phyloP scores from a whole-genome alignment of 2,329 filamentous ascomycete species.

The Fusarium abutilonis region DNA sequence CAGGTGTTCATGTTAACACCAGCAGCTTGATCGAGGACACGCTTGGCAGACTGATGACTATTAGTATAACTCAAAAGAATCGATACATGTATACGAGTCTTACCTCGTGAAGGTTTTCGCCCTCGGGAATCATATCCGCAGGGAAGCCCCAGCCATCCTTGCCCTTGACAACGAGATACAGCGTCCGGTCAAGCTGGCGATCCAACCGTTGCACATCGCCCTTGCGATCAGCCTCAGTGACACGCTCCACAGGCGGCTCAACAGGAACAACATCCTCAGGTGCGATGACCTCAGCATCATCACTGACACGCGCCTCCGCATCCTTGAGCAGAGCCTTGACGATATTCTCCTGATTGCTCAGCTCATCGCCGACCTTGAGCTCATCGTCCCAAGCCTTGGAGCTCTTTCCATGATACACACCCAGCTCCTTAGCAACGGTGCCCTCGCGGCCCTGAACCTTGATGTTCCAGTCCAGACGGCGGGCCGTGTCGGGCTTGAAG shows the following conservation, averaged over 20 bases:
- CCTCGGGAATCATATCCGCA: constrained; percentile 70
- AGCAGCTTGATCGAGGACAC: constrained; percentile 78
- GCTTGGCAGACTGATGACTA: constrained; percentile 75
- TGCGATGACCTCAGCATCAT: constrained; percentile 68
- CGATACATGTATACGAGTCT: constrained; percentile 35
- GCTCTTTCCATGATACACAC: constrained; percentile 78
- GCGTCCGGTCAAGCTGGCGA: constrained; percentile 78
- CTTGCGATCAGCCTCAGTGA: constrained; percentile 80
- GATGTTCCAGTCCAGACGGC: constrained; percentile 88
- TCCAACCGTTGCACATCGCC: constrained; percentile 83
- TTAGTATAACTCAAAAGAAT: constrained; percentile 3
- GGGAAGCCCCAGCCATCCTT: constrained; percentile 87
- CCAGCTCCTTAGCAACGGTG: constrained; percentile 84
- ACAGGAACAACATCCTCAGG: constrained; percentile 71
- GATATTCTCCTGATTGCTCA: constrained; percentile 71
- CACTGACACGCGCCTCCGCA: constrained; percentile 71
- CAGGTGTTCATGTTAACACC: constrained; percentile 99
- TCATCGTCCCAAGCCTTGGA: constrained; percentile 91
- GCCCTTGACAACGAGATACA: constrained; percentile 87
- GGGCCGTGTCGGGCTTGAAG: constrained; percentile 89
- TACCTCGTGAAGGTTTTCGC: constrained; percentile 86
- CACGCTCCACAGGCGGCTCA: constrained; percentile 74
- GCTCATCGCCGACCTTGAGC: constrained; percentile 75
- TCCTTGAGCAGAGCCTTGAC: constrained; percentile 78
- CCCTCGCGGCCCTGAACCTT: constrained; percentile 79